A percentile compares a stretch with the other conserved stretches of the same genome.
These are phyloP conservation scores for Alternaria conjuncta DNA, from an alignment of 2,329 filamentous ascomycete species.

Conservation along the genomic window DNA sequence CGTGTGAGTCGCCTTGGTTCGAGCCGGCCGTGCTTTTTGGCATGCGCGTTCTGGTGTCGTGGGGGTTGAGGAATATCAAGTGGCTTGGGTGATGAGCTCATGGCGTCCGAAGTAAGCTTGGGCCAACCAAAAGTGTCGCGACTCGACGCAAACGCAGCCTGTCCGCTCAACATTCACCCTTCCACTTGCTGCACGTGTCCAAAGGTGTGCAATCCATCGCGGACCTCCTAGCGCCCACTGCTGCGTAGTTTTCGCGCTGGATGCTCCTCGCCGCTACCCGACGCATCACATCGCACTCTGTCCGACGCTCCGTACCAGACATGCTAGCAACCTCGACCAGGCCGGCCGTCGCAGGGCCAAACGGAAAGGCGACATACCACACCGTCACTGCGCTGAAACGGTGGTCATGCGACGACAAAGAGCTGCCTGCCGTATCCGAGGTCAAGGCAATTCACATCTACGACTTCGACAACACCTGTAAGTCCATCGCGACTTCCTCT, in stretches of 20 bases:
- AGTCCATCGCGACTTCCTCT: constrained; percentile 38
- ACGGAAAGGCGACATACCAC: constrained; percentile 39
- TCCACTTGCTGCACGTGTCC: constrained; percentile 7
- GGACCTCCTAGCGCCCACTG: neutral
- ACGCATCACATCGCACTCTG: constrained; percentile 20
- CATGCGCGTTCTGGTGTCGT: constrained; percentile 31
- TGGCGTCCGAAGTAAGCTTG: constrained; percentile 23
- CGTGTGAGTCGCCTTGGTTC: constrained; percentile 25
- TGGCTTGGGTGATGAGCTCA: constrained; percentile 18
- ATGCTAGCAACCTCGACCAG: constrained; percentile 44
- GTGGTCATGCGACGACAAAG: constrained; percentile 80
- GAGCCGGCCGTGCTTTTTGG: constrained; percentile 21
- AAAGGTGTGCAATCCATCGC: neutral
- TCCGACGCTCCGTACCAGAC: constrained; percentile 31
- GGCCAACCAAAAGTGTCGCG: constrained; percentile 24
- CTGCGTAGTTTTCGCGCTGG: constrained; percentile 1
- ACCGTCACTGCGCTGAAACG: constrained; percentile 79
- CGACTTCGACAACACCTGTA: constrained; percentile 96
- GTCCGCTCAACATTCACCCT: constrained; percentile 2
- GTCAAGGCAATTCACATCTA: constrained; percentile 89
- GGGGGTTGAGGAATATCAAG: neutral
- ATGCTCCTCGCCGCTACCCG: constrained; percentile 36
- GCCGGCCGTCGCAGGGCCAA: constrained; percentile 36
- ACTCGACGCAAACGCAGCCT: constrained; percentile 8
- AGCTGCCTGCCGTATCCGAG: constrained; percentile 72